Conservation (phyloP, 345 rosid genomes). For the Adansonia digitata region DNA sequence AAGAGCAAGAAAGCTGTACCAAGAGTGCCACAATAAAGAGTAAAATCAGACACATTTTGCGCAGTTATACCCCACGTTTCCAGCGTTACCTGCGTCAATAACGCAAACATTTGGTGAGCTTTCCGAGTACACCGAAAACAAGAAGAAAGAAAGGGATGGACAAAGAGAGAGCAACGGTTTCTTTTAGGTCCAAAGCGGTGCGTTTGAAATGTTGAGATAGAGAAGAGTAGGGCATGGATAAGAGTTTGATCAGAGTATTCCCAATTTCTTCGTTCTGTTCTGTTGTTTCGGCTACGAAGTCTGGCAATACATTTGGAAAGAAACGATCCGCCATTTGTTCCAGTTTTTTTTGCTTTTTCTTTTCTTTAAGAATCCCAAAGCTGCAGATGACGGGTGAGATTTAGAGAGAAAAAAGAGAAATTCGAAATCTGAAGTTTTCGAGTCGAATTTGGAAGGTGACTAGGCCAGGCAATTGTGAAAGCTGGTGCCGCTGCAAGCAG, state of each 20-base stretch:
- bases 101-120: constrained; percentile 6
- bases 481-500: too few relatives aligned
- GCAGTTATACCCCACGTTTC: constrained; percentile 54
- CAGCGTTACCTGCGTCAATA: constrained; percentile 33
- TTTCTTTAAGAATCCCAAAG: background rate
- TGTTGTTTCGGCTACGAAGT: constrained; percentile 34
- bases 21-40: constrained; percentile 44
- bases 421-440: background rate
- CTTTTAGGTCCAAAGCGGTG: constrained; percentile 69
- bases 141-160: background rate
- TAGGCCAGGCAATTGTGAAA: too few relatives aligned
- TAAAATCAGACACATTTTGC: constrained; percentile 42
- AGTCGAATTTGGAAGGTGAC: background rate
- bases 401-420: background rate
- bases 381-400: background rate
- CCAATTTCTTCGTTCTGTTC: constrained; percentile 13
- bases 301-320: constrained; percentile 59
- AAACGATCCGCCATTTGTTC: constrained; percentile 56
- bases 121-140: background rate
- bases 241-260: constrained; percentile 55
- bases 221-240: constrained; percentile 54
- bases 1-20: constrained; percentile 62
- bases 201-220: constrained; percentile 53
- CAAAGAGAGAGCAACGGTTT: constrained; percentile 38
- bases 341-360: background rate